Evolutionary conservation across 1,284 basidiomycete genomes (phyloP), one percentile per base, ranked within the genome.

Genomic region (Polyporus tsugae): DNA sequence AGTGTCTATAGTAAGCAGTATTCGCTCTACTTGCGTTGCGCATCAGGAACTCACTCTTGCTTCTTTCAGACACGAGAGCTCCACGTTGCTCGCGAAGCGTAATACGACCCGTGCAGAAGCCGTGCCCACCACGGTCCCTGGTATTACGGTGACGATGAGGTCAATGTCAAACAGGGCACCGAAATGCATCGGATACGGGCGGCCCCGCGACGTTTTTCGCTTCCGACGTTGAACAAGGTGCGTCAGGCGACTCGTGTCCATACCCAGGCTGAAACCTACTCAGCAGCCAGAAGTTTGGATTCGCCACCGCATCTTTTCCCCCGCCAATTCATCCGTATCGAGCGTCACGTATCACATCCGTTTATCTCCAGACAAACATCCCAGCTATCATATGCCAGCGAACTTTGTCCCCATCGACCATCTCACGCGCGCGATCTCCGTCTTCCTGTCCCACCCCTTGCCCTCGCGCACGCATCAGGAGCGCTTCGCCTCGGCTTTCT

Each of bases 361-460:
- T 49, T 22, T 22, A 49, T 49, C n/a, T 49, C 46, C 46, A 49
- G 7, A 9, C 46, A 17, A 29, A 33, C 52, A 33, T 33, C 52
- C 52, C 25, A 33, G 52, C 52, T 17, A 22, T 33, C 25, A 53
- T 53, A 11, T 25, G 52, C 52, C 25, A 17, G 11, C 52, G 52
- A 33, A 53, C 25, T 29, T 53, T 10, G 25, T 53, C 6, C 52
- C 13, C 52, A 33, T 33, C 29, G 13, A 4, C 52, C 25, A 53
- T 53, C 52, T 33, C 52, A 15, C 52, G 15, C 52, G 15, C 52
- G 4, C 52, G 52, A 53, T 53, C 52, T 53, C 52, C 52, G 52
- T 33, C 52, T 53, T 53, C 52, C 17, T 53, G 29, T 53, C 52
- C 52, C 52, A 53, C 52, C 52, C 52, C 52, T 53, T 53, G 29